A percentile compares a stretch with the other conserved stretches of the same genome.
Evolutionary conservation across 345 rosid genomes (phyloP).

Genomic region (Turritis glabra): DNA sequence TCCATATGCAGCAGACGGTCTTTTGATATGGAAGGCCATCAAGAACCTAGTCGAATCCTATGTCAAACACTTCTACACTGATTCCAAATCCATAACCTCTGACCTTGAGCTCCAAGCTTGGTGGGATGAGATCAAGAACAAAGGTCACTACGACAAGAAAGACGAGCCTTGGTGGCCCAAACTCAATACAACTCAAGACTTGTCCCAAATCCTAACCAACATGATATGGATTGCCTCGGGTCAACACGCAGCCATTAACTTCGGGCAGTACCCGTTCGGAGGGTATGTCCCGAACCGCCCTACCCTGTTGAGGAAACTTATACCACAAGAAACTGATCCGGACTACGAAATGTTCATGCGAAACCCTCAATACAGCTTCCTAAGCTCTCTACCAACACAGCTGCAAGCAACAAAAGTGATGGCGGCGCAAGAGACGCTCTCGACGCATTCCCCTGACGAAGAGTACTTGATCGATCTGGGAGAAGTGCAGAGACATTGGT

Average conservation of each 20-base stretch:
- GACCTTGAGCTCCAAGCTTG: slow-evolving; percentile 87
- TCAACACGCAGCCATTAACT: slow-evolving; percentile 92
- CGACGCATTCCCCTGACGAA: slow-evolving; percentile 87
- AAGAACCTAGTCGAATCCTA: slow-evolving; percentile 73
- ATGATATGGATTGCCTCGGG: slow-evolving; percentile 93
- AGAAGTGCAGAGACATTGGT: slow-evolving; percentile 66
- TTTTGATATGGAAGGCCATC: slow-evolving; percentile 86
- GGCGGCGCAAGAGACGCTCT: slow-evolving; percentile 92
- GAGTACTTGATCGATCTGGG: slow-evolving; percentile 72
- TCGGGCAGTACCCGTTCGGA: slow-evolving; percentile 95
- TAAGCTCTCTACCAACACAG: slow-evolving; percentile 72
- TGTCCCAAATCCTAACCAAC: slow-evolving; percentile 66
- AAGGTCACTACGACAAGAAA: slow-evolving; percentile 81
- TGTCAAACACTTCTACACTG: slow-evolving; percentile 69
- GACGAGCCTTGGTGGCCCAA: slow-evolving; percentile 97
- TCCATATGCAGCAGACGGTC: slow-evolving; percentile 93
- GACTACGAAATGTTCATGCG: slow-evolving; percentile 64
- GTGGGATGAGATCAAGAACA: slow-evolving; percentile 94
- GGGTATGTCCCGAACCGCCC: slow-evolving; percentile 94
- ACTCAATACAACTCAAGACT: slow-evolving; percentile 68
- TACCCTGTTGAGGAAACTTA: slow-evolving; percentile 70
- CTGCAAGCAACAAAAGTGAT: slow-evolving; percentile 96
- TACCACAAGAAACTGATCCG: slow-evolving; percentile 60
- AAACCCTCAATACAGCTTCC: slow-evolving; percentile 68
- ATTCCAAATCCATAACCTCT: slow-evolving; percentile 55